Base-by-base conservation (phyloP, 495 filamentous ascomycete genomes). In the Bacidia rubella region DNA sequence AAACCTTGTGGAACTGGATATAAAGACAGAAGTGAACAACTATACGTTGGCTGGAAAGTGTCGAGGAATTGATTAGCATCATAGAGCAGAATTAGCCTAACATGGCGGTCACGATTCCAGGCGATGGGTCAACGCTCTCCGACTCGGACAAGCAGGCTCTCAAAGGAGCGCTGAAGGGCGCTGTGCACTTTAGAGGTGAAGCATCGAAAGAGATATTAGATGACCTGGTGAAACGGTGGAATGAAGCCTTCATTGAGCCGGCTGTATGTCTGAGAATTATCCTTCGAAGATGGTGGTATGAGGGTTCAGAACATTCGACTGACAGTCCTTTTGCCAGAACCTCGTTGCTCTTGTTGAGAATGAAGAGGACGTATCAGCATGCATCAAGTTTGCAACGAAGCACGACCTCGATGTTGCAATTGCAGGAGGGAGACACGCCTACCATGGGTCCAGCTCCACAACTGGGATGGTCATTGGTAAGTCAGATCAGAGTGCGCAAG, bases 361-460 rank as follows among this genome's bases (percentile, higher is more conserved):
- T 25, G 47, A 50, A 17, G n/a, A 11, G 0, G 47, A 50, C 47
- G 29, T 50, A 15, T 50, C 47, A 4, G 22, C 4, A 32, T 50
- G 25, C 47, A 32, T 50, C 47, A 50, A 50, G 38, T 50, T 50
- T 26, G 69, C 70, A 1, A 60, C 65, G 11, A 54, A 66, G n/a
- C 53, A 80, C 53, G 53, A 49, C n/a, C 49, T 79, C 49, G 68
- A 72, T 38, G 51, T 80, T 42, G 74, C 74, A 2, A 65, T 77
- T 12, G 67, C 68, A 49, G 70, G 76, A 1, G 78, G 77, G 38
- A 75, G 70, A 2, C 77, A 81, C 60, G 72, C 70, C 5, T 70
- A 67, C 3, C 59, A 66, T 10, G 75, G 74, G 1, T 67, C 67
- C 19, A 69, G 66, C 41, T 71, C 72, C 10, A 71, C 70, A 21